These are phyloP conservation scores for Draba incana DNA, from an alignment of 345 rosid species.

Conservation along the genomic window DNA sequence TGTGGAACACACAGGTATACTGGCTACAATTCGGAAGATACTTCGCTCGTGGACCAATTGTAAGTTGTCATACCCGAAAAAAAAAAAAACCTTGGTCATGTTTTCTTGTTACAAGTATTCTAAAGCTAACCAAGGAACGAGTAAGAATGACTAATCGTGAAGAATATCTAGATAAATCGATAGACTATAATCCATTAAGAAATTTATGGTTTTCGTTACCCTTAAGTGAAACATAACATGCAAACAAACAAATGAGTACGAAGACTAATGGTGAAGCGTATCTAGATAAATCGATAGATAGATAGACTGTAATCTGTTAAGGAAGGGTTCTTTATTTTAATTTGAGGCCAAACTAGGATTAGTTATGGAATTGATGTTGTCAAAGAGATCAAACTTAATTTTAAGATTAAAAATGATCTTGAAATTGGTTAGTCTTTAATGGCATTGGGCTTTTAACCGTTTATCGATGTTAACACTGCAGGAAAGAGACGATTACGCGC, in stretches of 20 bases:
- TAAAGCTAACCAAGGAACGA: neutral
- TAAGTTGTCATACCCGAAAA: constrained; percentile 51
- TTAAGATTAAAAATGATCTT: neutral
- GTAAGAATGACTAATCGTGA: neutral
- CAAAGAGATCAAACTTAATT: neutral
- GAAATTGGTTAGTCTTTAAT: neutral
- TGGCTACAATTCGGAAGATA: constrained; percentile 99
- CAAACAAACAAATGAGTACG: neutral
- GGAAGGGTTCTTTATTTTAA: neutral
- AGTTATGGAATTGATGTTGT: neutral
- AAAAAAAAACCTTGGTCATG: neutral
- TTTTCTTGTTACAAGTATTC: constrained; percentile 18
- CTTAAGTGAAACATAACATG: too few relatives aligned
- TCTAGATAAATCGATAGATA: neutral
- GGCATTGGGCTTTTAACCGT: neutral
- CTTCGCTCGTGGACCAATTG: constrained; percentile 94
- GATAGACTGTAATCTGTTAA: neutral
- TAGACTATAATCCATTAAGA: neutral
- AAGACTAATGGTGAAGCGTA: neutral
- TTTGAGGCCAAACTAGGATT: neutral
- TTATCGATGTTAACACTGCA: constrained; percentile 37
- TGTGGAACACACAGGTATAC: constrained; percentile 62
- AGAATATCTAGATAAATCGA: neutral
- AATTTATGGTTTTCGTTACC: too few relatives aligned
- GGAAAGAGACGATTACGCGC: constrained; percentile 96